Conservation (phyloP, 2,329 filamentous ascomycete species). For the Calonectria multiphialidica region DNA sequence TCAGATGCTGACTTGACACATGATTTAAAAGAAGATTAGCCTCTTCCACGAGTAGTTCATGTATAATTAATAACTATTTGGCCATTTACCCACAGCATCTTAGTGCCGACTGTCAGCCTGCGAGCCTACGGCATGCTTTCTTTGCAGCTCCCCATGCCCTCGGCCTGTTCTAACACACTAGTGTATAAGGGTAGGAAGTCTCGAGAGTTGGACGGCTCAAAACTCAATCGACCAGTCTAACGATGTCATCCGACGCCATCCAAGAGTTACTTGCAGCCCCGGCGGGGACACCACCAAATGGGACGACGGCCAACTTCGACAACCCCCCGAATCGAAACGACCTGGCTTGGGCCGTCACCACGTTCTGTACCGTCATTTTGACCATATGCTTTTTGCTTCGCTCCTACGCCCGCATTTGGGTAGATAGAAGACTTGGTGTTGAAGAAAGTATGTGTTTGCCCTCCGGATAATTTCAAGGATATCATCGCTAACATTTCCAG, state of each 20-base stretch:
- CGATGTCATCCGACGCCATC: constrained; percentile 4
- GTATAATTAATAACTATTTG: neutral
- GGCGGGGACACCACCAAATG: constrained; percentile 17
- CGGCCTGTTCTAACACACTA: neutral
- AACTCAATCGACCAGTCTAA: neutral
- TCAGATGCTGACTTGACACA: neutral
- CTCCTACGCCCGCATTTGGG: constrained; percentile 12
- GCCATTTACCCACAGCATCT: neutral
- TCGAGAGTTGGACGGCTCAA: neutral
- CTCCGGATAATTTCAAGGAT: neutral
- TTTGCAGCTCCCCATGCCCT: neutral
- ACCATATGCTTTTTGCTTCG: constrained; percentile 21
- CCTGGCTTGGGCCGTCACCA: constrained; percentile 19
- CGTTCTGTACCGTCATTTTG: constrained; percentile 15
- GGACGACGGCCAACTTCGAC: constrained; percentile 22
- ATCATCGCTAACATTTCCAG: neutral
- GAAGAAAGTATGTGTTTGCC: constrained; percentile 20
- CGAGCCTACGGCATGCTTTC: neutral
- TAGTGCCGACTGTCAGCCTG: neutral
- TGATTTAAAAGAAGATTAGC: neutral
- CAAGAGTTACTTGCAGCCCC: constrained; percentile 19
- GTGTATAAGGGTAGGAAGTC: neutral
- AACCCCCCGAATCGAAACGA: constrained; percentile 23
- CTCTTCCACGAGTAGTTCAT: neutral
- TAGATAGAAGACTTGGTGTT: neutral